phyloP scores from a whole-genome alignment of 768 basidiomycete species.

The Termitomyces sp. region DNA sequence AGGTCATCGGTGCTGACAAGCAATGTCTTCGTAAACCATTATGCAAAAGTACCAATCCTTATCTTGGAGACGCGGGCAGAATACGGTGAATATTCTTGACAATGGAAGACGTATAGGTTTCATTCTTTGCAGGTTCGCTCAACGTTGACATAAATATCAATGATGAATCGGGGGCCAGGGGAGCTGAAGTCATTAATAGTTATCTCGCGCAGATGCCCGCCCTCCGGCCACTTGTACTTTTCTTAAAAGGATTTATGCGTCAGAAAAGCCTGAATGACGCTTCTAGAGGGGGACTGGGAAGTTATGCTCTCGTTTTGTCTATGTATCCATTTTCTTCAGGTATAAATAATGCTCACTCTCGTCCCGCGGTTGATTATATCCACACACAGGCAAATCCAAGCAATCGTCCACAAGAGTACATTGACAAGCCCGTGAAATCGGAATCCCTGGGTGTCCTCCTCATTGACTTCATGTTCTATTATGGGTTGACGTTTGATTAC shows the following conservation, averaged over 20 bases:
- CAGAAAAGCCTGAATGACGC: constrained; percentile 60
- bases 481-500: constrained; percentile 44
- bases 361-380: not conserved
- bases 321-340: constrained; percentile 67
- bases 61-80: constrained; percentile 44
- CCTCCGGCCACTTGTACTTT: constrained; percentile 51
- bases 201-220: constrained; percentile 54
- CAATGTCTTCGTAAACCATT: constrained; percentile 23
- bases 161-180: constrained; percentile 49
- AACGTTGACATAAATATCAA: constrained; percentile 67
- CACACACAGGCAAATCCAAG: constrained; percentile 51
- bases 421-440: constrained; percentile 41
- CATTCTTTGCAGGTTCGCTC: constrained; percentile 37
- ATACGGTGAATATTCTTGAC: constrained; percentile 24
- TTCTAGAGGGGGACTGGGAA: constrained; percentile 55
- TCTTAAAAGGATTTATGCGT: constrained; percentile 56
- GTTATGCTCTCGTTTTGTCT: constrained; percentile 60
- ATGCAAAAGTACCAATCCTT: constrained; percentile 54
- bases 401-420: constrained; percentile 39
- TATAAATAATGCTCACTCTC: constrained; percentile 20
- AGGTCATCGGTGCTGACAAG: constrained; percentile 36
- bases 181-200: constrained; percentile 44
- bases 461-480: constrained; percentile 62
- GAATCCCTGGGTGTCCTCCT: constrained; percentile 53
- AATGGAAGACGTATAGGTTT: not conserved